These are phyloP conservation scores for Phytophthora quininea DNA, from an alignment of 352 stramenopile genomes.

Conservation along the genomic window DNA sequence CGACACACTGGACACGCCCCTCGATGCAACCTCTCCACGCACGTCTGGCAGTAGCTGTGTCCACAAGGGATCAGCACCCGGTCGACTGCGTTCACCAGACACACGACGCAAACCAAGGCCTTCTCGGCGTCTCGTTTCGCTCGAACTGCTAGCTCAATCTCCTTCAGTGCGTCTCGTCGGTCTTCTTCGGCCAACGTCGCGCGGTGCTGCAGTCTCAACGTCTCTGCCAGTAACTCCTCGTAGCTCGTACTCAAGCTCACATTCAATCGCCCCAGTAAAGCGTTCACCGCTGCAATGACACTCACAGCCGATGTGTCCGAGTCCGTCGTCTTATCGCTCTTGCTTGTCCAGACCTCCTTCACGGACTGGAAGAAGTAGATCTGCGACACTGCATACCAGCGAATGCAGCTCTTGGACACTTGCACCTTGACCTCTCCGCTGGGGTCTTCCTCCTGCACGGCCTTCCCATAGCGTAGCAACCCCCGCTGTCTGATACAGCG, in stretches of 20 bases:
- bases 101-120: conserved; percentile 59
- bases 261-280: conserved; percentile 50
- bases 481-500: conserved; percentile 35
- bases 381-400: conserved; percentile 50
- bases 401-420: conserved; percentile 40
- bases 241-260: conserved; percentile 55
- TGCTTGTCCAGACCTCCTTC: conserved; percentile 1
- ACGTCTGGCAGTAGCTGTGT: conserved; percentile 63
- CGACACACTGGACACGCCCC: conserved; percentile 54
- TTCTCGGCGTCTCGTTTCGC: conserved; percentile 61
- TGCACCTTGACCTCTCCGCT: conserved; percentile 49
- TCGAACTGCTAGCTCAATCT: conserved; percentile 44
- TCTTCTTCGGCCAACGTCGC: conserved; percentile 49
- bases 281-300: conserved; percentile 54
- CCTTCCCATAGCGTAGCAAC: conserved; percentile 46
- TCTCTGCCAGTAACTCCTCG: conserved; percentile 53
- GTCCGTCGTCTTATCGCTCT: conserved; percentile 3
- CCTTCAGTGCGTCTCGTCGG: conserved; percentile 34
- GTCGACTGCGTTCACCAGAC: conserved; percentile 56
- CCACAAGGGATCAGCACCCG: conserved; percentile 63
- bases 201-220: conserved; percentile 44
- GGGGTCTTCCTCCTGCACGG: conserved; percentile 28
- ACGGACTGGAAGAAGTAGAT: conserved; percentile 57
- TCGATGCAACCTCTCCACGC: conserved; percentile 46
- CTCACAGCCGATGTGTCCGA: conserved; percentile 14